A percentile compares a stretch with the other conserved stretches of the same genome.
Conservation (phyloP, 768 basidiomycete species). For the Pulveroboletus sp. region DNA sequence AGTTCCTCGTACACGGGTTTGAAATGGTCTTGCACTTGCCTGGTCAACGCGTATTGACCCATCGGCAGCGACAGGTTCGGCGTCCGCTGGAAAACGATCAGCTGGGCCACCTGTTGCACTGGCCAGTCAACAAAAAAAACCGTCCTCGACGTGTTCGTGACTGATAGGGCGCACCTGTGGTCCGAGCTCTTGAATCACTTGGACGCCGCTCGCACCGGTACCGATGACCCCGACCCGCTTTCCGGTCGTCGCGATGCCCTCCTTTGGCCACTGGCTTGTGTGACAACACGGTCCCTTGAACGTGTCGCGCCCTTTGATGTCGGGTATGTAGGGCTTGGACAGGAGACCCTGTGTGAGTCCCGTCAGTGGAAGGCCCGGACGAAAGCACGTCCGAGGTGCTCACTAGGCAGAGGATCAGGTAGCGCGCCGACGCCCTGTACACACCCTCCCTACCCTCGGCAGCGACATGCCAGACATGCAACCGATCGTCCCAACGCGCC, state of each 20-base stretch:
- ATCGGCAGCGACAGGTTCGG: slow-evolving; percentile 13
- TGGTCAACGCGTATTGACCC: slow-evolving; percentile 2
- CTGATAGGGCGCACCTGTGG: slow-evolving; percentile 3
- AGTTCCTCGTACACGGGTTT: slow-evolving; percentile 10
- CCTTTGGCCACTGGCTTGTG: slow-evolving; percentile 11
- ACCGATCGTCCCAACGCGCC: slow-evolving; percentile 12
- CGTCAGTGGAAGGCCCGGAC: background rate
- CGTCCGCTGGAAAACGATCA: slow-evolving; percentile 16
- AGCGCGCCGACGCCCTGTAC: slow-evolving; percentile 1
- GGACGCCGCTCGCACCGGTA: slow-evolving; percentile 13
- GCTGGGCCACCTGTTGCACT: slow-evolving; percentile 9
- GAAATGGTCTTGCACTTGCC: slow-evolving; percentile 7
- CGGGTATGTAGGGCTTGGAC: slow-evolving; percentile 9
- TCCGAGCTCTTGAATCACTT: no score
- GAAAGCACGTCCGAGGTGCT: background rate
- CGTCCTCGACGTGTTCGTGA: background rate
- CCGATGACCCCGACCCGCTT: slow-evolving; percentile 14
- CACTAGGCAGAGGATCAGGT: slow-evolving; percentile 10
- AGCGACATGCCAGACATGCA: slow-evolving; percentile 9
- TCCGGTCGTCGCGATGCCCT: slow-evolving; percentile 2
- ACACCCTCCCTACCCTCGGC: slow-evolving; percentile 2
- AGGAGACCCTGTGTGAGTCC: background rate
- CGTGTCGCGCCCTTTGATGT: slow-evolving; percentile 8
- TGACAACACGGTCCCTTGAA: slow-evolving; percentile 10
- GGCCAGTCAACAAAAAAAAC: no score